Base-by-base conservation (phyloP, 176 grass and related monocot species). In the Avena atlantica region DNA sequence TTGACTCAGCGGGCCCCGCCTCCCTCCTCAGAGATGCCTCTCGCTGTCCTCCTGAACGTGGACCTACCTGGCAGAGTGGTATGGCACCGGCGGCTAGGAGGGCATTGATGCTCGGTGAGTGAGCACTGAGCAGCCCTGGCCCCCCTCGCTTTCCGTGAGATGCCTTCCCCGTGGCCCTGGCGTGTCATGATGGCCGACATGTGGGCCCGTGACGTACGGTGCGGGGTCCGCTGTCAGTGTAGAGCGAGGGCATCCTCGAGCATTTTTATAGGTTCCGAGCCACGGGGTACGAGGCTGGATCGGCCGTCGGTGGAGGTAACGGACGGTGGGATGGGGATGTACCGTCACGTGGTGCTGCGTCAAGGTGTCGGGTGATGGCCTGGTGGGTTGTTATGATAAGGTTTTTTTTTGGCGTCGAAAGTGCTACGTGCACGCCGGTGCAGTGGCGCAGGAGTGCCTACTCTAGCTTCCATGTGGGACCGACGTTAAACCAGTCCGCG, bases 251-350 rank as follows among this genome's bases (percentile, higher is more conserved):
- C 1, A 17, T 25, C 25, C 13, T 24, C 3, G 0, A 3, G 25
- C 61, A 6, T 17, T 74, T 16, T 61, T 8, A 47, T 78, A 21
- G 72, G 56, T 25, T 36, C 36, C 16, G 29, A 11, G 84, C 89
- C 79, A 34, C 82, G 64, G 9, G 48, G 47, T 66, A 81, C 44
- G 60, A 86, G 64, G 83, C 78, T 65, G 57, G 82, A 89, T 92
- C 86, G 6, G 78, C 72, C 90, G 83, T 86, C 86, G 34, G 83
- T 24, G 63, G 70, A 40, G 37, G 56, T 62, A 88, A 78, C 71
- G 61, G 63, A 91, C 86, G 70, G 86, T 9, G 19, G 23, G 86
- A 88, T 88, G 86, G 11, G 23, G 9, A 78, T 11, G 45, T 29
- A 23, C 12, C 56, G 15, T 56, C 86, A 82, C 82, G 78, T 85